Conservation (phyloP, 371 early-diverging fungal genomes). For the Mortierella sp. region DNA sequence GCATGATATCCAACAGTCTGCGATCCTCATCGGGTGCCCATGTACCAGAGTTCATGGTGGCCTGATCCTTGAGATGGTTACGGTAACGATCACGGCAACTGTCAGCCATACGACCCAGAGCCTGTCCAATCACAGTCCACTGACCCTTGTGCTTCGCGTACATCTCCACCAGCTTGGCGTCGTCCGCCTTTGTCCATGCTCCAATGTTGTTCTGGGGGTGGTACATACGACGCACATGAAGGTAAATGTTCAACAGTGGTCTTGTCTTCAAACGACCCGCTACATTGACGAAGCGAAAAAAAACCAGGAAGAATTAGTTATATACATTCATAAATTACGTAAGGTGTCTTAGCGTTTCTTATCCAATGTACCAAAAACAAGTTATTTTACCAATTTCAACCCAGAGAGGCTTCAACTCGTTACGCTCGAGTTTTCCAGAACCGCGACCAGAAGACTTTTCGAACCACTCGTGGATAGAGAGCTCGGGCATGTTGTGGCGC, state of each 20-base stretch:
- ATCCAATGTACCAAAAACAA: background rate
- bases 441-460: slow-evolving; percentile 52
- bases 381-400: slow-evolving; percentile 52
- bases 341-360: background rate
- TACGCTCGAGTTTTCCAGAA: slow-evolving; percentile 38
- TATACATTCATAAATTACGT: too few species aligned
- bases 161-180: slow-evolving; percentile 37
- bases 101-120: slow-evolving; percentile 55
- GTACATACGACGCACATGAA: slow-evolving; percentile 58
- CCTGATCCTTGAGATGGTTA: slow-evolving; percentile 52
- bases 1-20: slow-evolving; percentile 47
- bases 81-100: slow-evolving; percentile 56
- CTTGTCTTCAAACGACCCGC: slow-evolving; percentile 50
- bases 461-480: slow-evolving; percentile 51
- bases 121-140: slow-evolving; percentile 48
- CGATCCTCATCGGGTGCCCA: slow-evolving; percentile 52
- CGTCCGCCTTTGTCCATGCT: slow-evolving; percentile 58
- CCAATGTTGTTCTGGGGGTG: slow-evolving; percentile 59
- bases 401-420: slow-evolving; percentile 53
- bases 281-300: slow-evolving; percentile 1
- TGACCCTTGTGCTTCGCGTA: slow-evolving; percentile 50
- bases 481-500: slow-evolving; percentile 45
- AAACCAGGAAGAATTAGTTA: background rate
- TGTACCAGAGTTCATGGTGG: slow-evolving; percentile 50
- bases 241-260: slow-evolving; percentile 51